Evolutionary conservation across 129 eudicot species (phyloP).

Genomic region (Apium graveolens): DNA sequence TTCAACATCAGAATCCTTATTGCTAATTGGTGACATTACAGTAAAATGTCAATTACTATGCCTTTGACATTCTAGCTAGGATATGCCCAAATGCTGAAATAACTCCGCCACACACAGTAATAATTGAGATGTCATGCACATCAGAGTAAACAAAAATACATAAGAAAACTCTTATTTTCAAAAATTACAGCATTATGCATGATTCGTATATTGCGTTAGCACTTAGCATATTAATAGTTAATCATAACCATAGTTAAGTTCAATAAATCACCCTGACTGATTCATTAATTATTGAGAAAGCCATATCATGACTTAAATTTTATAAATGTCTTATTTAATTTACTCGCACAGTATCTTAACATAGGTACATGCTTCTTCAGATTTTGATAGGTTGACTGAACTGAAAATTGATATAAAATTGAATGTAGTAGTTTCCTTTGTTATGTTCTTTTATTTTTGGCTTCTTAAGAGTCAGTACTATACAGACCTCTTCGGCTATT

Average conservation of each 20-base stretch:
- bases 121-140: neutral
- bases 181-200: neutral
- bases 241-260: too few relatives aligned
- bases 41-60: neutral
- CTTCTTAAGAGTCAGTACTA: neutral
- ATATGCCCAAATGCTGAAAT: neutral
- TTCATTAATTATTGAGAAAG: too few relatives aligned
- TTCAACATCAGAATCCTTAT: neutral
- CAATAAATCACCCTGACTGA: too few relatives aligned
- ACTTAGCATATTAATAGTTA: neutral
- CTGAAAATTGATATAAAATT: neutral
- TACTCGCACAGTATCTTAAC: neutral
- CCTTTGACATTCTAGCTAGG: neutral
- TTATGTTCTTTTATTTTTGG: neutral
- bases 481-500: neutral
- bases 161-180: neutral
- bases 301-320: too few relatives aligned
- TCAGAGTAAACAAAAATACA: neutral
- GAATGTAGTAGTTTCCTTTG: neutral
- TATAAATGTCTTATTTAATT: too few relatives aligned
- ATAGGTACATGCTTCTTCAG: neutral
- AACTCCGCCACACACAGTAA: neutral
- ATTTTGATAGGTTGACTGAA: neutral
- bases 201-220: neutral
- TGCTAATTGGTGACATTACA: neutral